phyloP scores from a whole-genome alignment of 768 basidiomycete genomes.

The Russula virescens region DNA sequence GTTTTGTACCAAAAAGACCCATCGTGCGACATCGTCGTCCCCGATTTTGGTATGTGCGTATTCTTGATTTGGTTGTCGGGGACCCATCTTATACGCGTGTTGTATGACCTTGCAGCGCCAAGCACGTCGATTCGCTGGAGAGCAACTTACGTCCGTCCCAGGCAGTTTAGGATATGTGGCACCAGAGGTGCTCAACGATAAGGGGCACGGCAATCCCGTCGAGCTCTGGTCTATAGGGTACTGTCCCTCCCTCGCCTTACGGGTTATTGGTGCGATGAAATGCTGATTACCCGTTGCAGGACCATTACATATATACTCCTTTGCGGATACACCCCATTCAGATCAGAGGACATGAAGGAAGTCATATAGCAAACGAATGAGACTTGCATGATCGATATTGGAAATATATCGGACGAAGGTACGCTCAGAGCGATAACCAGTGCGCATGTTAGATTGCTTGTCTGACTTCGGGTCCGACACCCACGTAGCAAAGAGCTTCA shows the following conservation, averaged over 20 bases:
- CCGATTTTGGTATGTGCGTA: slow-evolving; percentile 93
- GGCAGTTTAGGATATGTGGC: slow-evolving; percentile 90
- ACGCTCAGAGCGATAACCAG: background rate
- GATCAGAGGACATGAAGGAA: slow-evolving; percentile 69
- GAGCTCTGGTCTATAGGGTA: slow-evolving; percentile 91
- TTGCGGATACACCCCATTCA: slow-evolving; percentile 94
- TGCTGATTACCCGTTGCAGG: slow-evolving; percentile 37
- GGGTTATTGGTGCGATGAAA: background rate
- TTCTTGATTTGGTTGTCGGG: background rate
- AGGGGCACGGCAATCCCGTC: slow-evolving; percentile 87
- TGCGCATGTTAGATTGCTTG: too few relatives aligned
- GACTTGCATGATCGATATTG: slow-evolving; percentile 93
- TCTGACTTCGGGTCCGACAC: too few relatives aligned
- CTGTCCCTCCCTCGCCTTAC: slow-evolving; percentile 4
- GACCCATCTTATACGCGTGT: background rate
- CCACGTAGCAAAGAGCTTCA: slow-evolving; percentile 76
- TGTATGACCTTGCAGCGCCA: slow-evolving; percentile 47
- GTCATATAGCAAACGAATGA: slow-evolving; percentile 80
- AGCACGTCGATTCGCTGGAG: slow-evolving; percentile 70
- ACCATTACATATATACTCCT: slow-evolving; percentile 93
- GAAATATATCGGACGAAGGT: slow-evolving; percentile 83
- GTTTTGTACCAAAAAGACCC: slow-evolving; percentile 70
- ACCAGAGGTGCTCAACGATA: slow-evolving; percentile 75
- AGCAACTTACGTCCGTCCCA: slow-evolving; percentile 65
- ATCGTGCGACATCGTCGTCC: slow-evolving; percentile 90